Percentiles rank a stretch among this genome's conserved stretches.
Evolutionary conservation across 164 flowering plant species (phyloP).

Genomic region (Nymphaea thermarum): DNA sequence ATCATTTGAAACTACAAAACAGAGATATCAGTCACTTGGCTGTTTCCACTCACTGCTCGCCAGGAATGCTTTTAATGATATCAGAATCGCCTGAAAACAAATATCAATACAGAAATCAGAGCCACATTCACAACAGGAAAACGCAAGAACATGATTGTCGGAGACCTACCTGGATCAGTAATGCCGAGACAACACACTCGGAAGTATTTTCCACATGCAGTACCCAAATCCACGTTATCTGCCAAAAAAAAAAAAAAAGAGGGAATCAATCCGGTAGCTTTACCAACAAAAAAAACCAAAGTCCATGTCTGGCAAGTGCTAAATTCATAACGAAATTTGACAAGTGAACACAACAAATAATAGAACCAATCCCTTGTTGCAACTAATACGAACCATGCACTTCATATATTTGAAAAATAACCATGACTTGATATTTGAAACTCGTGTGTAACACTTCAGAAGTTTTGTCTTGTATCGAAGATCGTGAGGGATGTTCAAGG

Average conservation of each 20-base stretch:
- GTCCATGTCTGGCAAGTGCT: too few species aligned
- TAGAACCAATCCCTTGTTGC: background rate
- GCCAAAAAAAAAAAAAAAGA: background rate
- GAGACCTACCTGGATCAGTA: conserved; percentile 7
- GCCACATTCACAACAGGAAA: background rate
- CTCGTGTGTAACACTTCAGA: too few species aligned
- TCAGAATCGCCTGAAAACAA: conserved; percentile 6
- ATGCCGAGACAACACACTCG: conserved; percentile 14
- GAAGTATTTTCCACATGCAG: conserved; percentile 13
- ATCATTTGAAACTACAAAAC: background rate
- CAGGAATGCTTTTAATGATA: conserved; percentile 6
- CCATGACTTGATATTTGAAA: too few species aligned
- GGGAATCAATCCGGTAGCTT: background rate
- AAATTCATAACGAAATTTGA: too few species aligned
- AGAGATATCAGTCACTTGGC: background rate
- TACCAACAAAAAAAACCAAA: background rate
- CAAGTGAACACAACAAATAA: background rate
- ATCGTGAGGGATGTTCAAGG: too few species aligned
- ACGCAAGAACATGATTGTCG: background rate
- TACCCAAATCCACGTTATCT: conserved; percentile 12
- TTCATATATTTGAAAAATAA: too few species aligned
- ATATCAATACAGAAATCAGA: background rate
- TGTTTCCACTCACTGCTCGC: conserved; percentile 4
- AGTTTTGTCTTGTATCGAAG: too few species aligned
- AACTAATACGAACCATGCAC: too few species aligned